phyloP scores from a whole-genome alignment of 1,139 yeast genomes.

The Hansenula sp. region DNA sequence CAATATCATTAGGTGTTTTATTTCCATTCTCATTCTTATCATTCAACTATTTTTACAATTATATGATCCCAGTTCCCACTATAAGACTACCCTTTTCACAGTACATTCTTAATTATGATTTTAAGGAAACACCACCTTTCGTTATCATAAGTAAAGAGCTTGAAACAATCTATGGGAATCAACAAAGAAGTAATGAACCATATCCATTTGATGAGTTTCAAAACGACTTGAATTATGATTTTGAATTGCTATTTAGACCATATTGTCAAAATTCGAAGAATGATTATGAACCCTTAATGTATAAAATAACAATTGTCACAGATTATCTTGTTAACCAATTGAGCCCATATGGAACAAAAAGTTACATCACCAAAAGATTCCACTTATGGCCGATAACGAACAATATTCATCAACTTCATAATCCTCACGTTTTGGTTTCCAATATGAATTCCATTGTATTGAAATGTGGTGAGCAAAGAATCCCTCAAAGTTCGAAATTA shows the following conservation, averaged over 20 bases:
- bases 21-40: conserved; percentile 37
- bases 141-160: conserved; percentile 20
- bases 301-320: conserved; percentile 16
- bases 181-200: conserved; percentile 5
- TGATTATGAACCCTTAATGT: conserved; percentile 15
- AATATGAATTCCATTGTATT: conserved; percentile 17
- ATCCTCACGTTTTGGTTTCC: conserved; percentile 16
- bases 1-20: conserved; percentile 24
- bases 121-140: conserved; percentile 25
- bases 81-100: conserved; percentile 26
- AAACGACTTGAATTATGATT: conserved; percentile 11
- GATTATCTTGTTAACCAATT: conserved; percentile 10
- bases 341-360: conserved; percentile 13
- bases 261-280: conserved; percentile 11
- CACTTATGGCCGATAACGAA: conserved; percentile 21
- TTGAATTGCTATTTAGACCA: conserved; percentile 17
- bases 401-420: conserved; percentile 16
- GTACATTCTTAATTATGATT: conserved; percentile 27
- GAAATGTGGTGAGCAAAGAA: conserved; percentile 10
- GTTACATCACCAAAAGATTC: conserved; percentile 12
- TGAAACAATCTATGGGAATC: conserved; percentile 15
- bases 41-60: conserved; percentile 34
- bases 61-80: conserved; percentile 32
- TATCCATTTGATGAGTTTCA: conserved; percentile 8
- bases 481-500: neutral